These are phyloP conservation scores for Dichomitus squalens DNA, from an alignment of 1,284 basidiomycete genomes.

Conservation along the genomic window DNA sequence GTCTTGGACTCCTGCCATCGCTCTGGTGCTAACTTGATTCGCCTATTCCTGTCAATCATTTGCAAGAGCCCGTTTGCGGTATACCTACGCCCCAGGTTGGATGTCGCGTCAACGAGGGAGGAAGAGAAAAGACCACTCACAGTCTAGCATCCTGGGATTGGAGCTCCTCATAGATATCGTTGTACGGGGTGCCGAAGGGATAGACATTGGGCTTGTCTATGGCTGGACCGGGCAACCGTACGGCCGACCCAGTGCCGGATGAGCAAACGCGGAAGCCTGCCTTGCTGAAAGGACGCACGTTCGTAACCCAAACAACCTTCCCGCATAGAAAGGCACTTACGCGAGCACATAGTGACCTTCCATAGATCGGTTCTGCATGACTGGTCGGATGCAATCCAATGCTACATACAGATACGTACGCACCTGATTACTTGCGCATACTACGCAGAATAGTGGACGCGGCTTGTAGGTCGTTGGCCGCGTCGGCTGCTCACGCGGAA, in stretches of 20 bases:
- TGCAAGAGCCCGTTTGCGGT: conserved; percentile 95
- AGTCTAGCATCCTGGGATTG: conserved; percentile 82
- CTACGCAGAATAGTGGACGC: conserved; percentile 91
- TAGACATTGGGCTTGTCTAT: conserved; percentile 99
- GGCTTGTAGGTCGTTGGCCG: conserved; percentile 47
- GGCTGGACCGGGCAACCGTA: conserved; percentile 93
- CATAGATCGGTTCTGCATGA: conserved; percentile 93
- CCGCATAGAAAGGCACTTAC: conserved; percentile 48
- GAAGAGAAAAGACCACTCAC: conserved; percentile 45
- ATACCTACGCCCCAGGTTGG: conserved; percentile 57
- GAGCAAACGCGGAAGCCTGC: conserved; percentile 93
- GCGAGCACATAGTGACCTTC: conserved; percentile 93
- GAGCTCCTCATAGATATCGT: conserved; percentile 95
- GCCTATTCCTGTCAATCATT: conserved; percentile 97
- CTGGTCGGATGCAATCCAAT: conserved; percentile 1
- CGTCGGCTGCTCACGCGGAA: conserved; percentile 7
- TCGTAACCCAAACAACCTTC: neutral
- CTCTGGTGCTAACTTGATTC: conserved; percentile 92
- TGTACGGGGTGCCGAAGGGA: conserved; percentile 97
- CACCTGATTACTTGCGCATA: conserved; percentile 97
- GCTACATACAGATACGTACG: conserved; percentile 24
- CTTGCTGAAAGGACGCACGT: conserved; percentile 50
- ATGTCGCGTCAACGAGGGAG: conserved; percentile 16
- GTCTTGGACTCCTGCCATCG: conserved; percentile 93
- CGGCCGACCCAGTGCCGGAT: conserved; percentile 95